phyloP scores from a whole-genome alignment of 768 basidiomycete species.

The Termitomyces sp. region DNA sequence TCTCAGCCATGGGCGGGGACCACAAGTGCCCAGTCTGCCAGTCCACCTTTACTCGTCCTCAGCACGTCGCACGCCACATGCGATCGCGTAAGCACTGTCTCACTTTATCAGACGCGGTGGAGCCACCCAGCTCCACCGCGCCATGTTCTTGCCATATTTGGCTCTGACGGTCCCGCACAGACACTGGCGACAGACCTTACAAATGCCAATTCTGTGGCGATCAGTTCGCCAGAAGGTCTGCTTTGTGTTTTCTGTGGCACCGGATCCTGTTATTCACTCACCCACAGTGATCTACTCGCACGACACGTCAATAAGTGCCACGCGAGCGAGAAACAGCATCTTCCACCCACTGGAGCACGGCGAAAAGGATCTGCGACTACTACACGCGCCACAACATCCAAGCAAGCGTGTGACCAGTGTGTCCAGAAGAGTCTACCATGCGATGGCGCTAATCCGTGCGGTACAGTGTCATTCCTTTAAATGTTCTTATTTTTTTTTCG shows the following conservation, averaged over 20 bases:
- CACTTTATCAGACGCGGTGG: no score
- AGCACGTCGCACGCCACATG: no score
- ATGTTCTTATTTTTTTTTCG: background rate
- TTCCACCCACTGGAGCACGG: slow-evolving; percentile 38
- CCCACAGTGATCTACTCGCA: slow-evolving; percentile 74
- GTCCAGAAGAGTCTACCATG: slow-evolving; percentile 72
- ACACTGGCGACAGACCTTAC: slow-evolving; percentile 60
- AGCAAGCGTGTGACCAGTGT: slow-evolving; percentile 85
- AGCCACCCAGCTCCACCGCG: no score
- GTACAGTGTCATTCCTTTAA: slow-evolving; percentile 37
- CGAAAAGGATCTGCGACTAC: slow-evolving; percentile 65
- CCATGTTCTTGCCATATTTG: no score
- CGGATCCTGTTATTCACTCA: no score
- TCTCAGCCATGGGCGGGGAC: no score
- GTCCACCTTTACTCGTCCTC: no score
- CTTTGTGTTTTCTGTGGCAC: slow-evolving; percentile 4
- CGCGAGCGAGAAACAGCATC: slow-evolving; percentile 60
- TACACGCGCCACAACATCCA: slow-evolving; percentile 72
- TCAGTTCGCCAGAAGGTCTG: slow-evolving; percentile 81
- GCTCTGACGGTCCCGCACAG: no score
- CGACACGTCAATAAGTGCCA: slow-evolving; percentile 89
- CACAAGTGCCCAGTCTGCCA: no score
- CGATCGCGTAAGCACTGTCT: no score
- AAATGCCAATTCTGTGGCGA: slow-evolving; percentile 87
- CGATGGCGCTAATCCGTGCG: slow-evolving; percentile 76